Evolutionary conservation across 805 yeast genomes (phyloP).

Genomic region (Dipodascopsis uninucleata): DNA sequence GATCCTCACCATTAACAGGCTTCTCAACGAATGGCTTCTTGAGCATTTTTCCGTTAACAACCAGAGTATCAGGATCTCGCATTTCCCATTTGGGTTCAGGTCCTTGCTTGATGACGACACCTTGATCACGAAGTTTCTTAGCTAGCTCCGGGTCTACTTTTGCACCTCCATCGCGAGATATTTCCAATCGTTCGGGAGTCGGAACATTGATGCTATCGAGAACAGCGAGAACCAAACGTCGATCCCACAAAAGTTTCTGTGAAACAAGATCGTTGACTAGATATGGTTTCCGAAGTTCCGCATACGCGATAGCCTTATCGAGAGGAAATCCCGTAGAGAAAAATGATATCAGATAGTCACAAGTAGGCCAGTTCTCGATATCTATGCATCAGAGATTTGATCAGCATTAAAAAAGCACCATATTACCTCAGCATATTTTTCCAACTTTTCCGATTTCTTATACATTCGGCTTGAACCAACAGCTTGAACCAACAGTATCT

Average conservation of each 20-base stretch:
- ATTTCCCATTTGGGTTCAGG: conserved; percentile 64
- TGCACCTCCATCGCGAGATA: conserved; percentile 97
- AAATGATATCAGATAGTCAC: conserved; percentile 90
- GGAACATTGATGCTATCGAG: conserved; percentile 81
- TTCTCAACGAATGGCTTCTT: conserved; percentile 94
- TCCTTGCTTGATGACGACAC: conserved; percentile 46
- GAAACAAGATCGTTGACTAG: conserved; percentile 81
- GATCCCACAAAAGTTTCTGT: conserved; percentile 97
- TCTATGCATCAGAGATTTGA: conserved; percentile 28
- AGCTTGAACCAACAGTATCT: no score
- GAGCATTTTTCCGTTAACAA: conserved; percentile 64
- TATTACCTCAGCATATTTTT: no score
- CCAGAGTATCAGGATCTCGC: conserved; percentile 79
- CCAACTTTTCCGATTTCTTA: no score
- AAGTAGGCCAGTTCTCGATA: conserved; percentile 97
- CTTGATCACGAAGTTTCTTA: conserved; percentile 55
- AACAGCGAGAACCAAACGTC: conserved; percentile 78
- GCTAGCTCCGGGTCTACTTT: conserved; percentile 65
- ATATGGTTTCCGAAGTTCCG: conserved; percentile 82
- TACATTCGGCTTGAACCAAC: no score
- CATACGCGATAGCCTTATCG: conserved; percentile 90
- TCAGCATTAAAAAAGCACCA: neutral
- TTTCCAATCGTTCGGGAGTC: conserved; percentile 82
- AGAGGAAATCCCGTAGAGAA: conserved; percentile 96
- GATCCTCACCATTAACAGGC: conserved; percentile 99